These are phyloP conservation scores for Puya raimondii DNA, from an alignment of 176 grass and related monocot genomes.

Conservation along the genomic window DNA sequence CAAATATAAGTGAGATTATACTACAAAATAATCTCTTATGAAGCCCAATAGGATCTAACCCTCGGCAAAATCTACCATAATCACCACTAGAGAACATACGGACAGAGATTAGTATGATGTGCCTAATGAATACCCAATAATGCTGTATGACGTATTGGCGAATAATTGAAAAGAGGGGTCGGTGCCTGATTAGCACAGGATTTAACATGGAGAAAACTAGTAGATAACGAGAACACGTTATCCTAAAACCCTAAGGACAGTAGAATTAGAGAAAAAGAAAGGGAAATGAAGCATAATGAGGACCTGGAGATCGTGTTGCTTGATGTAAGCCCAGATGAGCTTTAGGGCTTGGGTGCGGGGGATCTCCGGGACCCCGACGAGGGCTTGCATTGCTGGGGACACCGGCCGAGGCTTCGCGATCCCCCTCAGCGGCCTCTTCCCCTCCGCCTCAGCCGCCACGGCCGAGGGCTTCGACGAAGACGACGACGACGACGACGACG, in stretches of 20 bases:
- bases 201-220: neutral
- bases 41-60: too few species aligned
- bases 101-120: too few species aligned
- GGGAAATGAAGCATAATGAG: neutral
- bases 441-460: constrained; percentile 4
- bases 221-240: neutral
- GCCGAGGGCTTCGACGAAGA: neutral
- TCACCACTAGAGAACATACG: too few species aligned
- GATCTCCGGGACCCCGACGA: constrained; percentile 59
- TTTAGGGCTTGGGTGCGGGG: constrained; percentile 79
- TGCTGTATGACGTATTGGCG: neutral
- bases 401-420: constrained; percentile 60
- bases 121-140: too few species aligned
- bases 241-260: neutral
- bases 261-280: neutral
- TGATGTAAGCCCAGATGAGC: constrained; percentile 86
- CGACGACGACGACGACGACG: neutral
- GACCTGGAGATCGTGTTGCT: constrained; percentile 78
- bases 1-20: too few species aligned
- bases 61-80: too few species aligned
- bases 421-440: constrained; percentile 45
- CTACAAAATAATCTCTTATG: too few species aligned
- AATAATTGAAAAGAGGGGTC: neutral
- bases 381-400: constrained; percentile 53
- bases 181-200: neutral